Conservation (phyloP, 2,329 filamentous ascomycete genomes). For the Phyllosticta citribraziliensis region DNA sequence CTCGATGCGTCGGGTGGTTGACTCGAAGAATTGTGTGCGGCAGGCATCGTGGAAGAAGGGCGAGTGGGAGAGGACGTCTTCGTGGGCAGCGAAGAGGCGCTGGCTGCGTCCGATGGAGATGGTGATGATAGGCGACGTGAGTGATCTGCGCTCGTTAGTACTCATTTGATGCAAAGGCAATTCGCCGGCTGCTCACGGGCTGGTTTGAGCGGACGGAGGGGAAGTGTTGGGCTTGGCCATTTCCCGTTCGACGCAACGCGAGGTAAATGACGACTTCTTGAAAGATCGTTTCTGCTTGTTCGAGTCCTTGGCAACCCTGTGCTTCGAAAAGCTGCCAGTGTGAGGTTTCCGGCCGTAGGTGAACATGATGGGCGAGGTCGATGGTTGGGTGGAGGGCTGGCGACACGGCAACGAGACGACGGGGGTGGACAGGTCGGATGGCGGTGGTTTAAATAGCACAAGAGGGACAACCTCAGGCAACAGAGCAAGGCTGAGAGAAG, state of each 20-base stretch:
- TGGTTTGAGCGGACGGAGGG: slow-evolving; percentile 3
- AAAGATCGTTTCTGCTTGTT: slow-evolving; percentile 28
- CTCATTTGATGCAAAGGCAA: not conserved
- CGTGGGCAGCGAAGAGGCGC: slow-evolving; percentile 83
- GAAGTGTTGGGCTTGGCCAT: slow-evolving; percentile 19
- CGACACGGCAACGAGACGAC: not conserved
- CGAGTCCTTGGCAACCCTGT: slow-evolving; percentile 29
- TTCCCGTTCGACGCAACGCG: slow-evolving; percentile 18
- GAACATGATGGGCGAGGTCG: slow-evolving; percentile 22
- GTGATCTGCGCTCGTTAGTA: slow-evolving; percentile 12
- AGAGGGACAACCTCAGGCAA: not conserved
- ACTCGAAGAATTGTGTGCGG: slow-evolving; percentile 52
- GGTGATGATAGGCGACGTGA: slow-evolving; percentile 55
- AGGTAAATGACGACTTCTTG: slow-evolving; percentile 18
- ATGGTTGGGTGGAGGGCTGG: not conserved
- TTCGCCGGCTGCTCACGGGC: slow-evolving; percentile 16
- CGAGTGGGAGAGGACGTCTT: slow-evolving; percentile 69
- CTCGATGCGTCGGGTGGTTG: slow-evolving; percentile 59
- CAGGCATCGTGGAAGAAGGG: slow-evolving; percentile 66
- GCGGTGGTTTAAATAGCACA: not conserved
- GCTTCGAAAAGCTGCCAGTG: slow-evolving; percentile 29
- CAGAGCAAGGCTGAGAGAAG: not conserved
- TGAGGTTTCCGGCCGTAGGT: slow-evolving; percentile 20
- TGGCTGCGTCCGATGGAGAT: slow-evolving; percentile 71
- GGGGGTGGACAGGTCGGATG: not conserved